Evolutionary conservation across 1,284 basidiomycete species (phyloP), one percentile per base, ranked within the genome.

Genomic region (Pyrrhoderma lamaoense): DNA sequence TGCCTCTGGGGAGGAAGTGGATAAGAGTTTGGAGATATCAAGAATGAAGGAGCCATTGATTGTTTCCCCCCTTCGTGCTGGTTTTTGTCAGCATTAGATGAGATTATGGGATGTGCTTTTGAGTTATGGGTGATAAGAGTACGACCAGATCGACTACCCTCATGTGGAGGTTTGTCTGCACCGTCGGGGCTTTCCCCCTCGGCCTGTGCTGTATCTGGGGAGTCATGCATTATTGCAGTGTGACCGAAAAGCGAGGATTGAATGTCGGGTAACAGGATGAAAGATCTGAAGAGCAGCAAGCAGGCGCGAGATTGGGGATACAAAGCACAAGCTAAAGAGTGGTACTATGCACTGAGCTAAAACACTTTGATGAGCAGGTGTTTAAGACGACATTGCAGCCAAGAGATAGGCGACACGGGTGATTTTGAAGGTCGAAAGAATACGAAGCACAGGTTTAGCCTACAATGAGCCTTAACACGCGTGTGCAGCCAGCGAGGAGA

Each of bases 1-100:
- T 1, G 73, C 59, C 34, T 81, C 78, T 38, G 76, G 76, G 78
- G 77, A 9, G 79, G 79, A 19, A 82, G 67, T 25, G 79, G 77
- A 49, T 77, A 64, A 39, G 62, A 57, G 51, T 40, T 45, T 34
- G 51, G 25, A 36, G 56, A 21, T 27, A 56, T 35, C 52, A 52
- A 19, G 56, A 51, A 45, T 55, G 55, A 53, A 36, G 54, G 37
- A 42, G 57, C 34, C 49, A 56, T n/a, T 48, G 47, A n/a, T 56
- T 59, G 16, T 56, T 57, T 39, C 57, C 56, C 59, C 60, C 66
- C 46, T 61, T 66, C 46, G 47, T 49, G 18, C 56, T 57, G 59
- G 58, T 54, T 48, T 52, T 45, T 55, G 51, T 60, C 49, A 62
- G 47, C 51, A 53, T 60, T 56, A 60, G 56, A 47, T 40, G n/a